Base-by-base conservation (phyloP, 441 rosid species). In the Hypseocharis bilobata region DNA sequence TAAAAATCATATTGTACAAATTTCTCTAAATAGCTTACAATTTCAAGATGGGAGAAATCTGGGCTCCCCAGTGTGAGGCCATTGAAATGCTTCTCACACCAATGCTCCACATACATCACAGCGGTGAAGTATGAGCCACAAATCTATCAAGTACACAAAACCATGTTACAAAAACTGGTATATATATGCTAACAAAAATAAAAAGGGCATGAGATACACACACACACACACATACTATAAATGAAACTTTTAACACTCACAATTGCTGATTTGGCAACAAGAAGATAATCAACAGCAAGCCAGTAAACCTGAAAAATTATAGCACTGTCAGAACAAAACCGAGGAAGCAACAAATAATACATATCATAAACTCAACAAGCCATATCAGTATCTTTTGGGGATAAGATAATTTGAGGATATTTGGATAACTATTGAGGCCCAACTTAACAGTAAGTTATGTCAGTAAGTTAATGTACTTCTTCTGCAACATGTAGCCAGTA, bases 51-150 rank as follows among this genome's bases (percentile, higher is more conserved):
- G 60, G 95, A 84, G 80, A 93, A 90, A 82, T 93, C 96, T 26
- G 98, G 97, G 71, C 70, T 87, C 45, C 98, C 98, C 65, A 93
- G 75, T 64, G 84, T 83, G 65, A 93, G 88, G 74, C 76, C 61
- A 23, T 79, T 83, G 76, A 84, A 93, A 77, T 86, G 79, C 78
- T 90, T 95, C 81, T 93, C 92, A 78, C 98, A 90, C 98, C 98
- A 93, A 64, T 93, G 78, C 76, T 93, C 98, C 78, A 90, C 91
- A 67, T 87, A 93, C 92, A 93, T 81, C 68, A 86, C 72, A 47
- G 98, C 81, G 49, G 97, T 86, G 78, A 93, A 88, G 84, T 82
- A 84, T 16, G 88, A 85, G 61, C 98, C 96, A 82, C 91, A 93
- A 64, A 72, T 76, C 98, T 93, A 69, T 29, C 66, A 78, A 65